A percentile compares a stretch with the other conserved stretches of the same genome.
Conservation (phyloP, 2,329 filamentous ascomycete genomes). For the Ophiocordyceps robertsii region DNA sequence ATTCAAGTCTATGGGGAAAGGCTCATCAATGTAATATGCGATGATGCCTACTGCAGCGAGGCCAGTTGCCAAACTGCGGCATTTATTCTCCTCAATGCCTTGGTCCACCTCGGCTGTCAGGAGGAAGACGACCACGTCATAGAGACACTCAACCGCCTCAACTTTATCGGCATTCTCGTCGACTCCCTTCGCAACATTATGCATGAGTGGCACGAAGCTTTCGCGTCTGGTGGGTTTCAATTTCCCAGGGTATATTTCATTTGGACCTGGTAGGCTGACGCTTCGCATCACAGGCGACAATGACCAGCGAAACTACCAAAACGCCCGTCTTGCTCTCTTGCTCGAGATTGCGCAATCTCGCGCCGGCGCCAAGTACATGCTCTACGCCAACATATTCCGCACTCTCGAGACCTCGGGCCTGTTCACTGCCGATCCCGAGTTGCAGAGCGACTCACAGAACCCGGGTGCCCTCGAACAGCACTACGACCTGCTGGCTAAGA, state of each 20-base stretch:
- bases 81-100: conserved; percentile 65
- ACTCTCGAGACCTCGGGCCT: conserved; percentile 70
- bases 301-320: conserved; percentile 36
- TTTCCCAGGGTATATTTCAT: not conserved
- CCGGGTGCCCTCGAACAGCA: conserved; percentile 62
- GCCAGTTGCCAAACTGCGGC: conserved; percentile 73
- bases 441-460: conserved; percentile 66
- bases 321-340: conserved; percentile 71
- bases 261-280: not conserved
- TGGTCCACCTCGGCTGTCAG: conserved; percentile 60
- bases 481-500: conserved; percentile 68
- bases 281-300: conserved; percentile 16
- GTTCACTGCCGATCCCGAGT: conserved; percentile 82
- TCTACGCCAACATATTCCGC: conserved; percentile 79
- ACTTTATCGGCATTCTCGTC: conserved; percentile 82
- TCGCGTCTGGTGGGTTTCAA: conserved; percentile 34
- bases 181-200: conserved; percentile 74
- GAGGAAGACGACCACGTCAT: conserved; percentile 65
- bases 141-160: conserved; percentile 68
- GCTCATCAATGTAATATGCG: conserved; percentile 75
- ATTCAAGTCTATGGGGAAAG: conserved; percentile 57
- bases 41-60: conserved; percentile 82
- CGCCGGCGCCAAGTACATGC: conserved; percentile 70
- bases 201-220: conserved; percentile 51
- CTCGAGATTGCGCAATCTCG: conserved; percentile 74